Conservation (phyloP, 1,139 yeast genomes). For the Magnusiomyces paraingens region DNA sequence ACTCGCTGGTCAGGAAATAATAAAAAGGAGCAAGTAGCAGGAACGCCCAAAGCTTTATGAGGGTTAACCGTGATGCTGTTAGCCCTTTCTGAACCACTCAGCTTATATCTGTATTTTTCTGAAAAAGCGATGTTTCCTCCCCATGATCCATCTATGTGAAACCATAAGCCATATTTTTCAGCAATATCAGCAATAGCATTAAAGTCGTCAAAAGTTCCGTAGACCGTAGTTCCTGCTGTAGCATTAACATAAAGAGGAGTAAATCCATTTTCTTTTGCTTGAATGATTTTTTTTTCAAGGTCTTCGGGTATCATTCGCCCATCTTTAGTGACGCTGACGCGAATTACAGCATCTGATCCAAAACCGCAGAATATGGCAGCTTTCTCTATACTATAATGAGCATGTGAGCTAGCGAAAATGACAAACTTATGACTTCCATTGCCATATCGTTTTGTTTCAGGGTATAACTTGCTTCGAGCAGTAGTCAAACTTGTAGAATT, state of each 20-base stretch:
- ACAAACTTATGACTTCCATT: slow-evolving; percentile 54
- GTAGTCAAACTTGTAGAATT: slow-evolving; percentile 74
- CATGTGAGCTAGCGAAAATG: slow-evolving; percentile 61
- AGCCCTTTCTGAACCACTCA: slow-evolving; percentile 59
- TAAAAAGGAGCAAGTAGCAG: slow-evolving; percentile 77
- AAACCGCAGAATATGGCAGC: slow-evolving; percentile 74
- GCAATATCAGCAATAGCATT: slow-evolving; percentile 50
- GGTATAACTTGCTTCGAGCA: slow-evolving; percentile 61
- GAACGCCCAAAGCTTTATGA: slow-evolving; percentile 87
- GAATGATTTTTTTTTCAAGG: slow-evolving; percentile 42
- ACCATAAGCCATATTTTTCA: slow-evolving; percentile 53
- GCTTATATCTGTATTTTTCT: slow-evolving; percentile 39
- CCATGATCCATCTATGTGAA: slow-evolving; percentile 89
- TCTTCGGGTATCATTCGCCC: slow-evolving; percentile 53
- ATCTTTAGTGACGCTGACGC: slow-evolving; percentile 48
- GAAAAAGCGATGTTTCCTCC: slow-evolving; percentile 82
- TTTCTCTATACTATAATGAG: slow-evolving; percentile 78
- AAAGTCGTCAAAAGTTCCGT: slow-evolving; percentile 75
- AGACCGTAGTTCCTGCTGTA: slow-evolving; percentile 87
- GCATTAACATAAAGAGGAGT: slow-evolving; percentile 74
- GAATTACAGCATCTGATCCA: slow-evolving; percentile 58
- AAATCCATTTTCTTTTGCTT: slow-evolving; percentile 46
- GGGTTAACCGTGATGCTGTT: slow-evolving; percentile 82
- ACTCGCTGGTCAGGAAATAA: slow-evolving; percentile 60
- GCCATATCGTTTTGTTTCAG: slow-evolving; percentile 64